Percentiles rank a stretch among this genome's conserved stretches.
These are phyloP conservation scores for Mortierella polycephala DNA, from an alignment of 371 early-diverging fungal species.

Conservation along the genomic window DNA sequence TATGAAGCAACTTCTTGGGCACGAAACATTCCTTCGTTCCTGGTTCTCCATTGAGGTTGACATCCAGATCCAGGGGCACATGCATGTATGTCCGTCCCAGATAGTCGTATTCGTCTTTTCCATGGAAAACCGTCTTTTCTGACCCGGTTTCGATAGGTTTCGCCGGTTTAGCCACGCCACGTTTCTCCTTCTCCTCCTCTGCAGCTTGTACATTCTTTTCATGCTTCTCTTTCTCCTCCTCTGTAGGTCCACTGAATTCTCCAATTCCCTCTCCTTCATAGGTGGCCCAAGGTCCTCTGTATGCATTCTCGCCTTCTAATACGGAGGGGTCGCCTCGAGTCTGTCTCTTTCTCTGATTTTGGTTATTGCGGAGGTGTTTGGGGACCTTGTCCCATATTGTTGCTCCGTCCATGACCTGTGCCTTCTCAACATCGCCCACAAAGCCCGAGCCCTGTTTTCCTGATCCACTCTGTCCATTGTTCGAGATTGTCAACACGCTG, in stretches of 20 bases:
- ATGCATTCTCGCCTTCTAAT: constrained; percentile 84
- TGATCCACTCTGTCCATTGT: constrained; percentile 64
- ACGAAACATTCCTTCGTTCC: constrained; percentile 85
- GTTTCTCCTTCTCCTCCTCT: constrained; percentile 35
- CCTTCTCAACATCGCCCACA: constrained; percentile 76
- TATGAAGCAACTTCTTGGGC: constrained; percentile 88
- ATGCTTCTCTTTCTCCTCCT: constrained; percentile 55
- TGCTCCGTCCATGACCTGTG: constrained; percentile 57
- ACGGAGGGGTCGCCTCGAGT: constrained; percentile 81
- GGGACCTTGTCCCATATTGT: constrained; percentile 66
- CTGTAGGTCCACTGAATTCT: constrained; percentile 66
- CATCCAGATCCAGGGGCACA: constrained; percentile 87
- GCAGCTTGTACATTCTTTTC: constrained; percentile 37
- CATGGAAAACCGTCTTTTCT: constrained; percentile 83
- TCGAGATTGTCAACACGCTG: constrained; percentile 57
- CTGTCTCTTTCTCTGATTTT: constrained; percentile 72
- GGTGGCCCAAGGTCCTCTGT: constrained; percentile 96
- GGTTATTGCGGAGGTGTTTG: constrained; percentile 62
- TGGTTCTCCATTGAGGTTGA: constrained; percentile 78
- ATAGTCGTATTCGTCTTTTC: constrained; percentile 85
- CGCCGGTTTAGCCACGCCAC: constrained; percentile 26
- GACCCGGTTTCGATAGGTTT: constrained; percentile 58
- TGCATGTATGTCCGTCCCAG: constrained; percentile 95
- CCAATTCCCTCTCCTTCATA: constrained; percentile 85
- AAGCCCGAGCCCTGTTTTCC: constrained; percentile 71